phyloP scores from a whole-genome alignment of 306 rosid genomes.

The Gastrolobium bilobum region DNA sequence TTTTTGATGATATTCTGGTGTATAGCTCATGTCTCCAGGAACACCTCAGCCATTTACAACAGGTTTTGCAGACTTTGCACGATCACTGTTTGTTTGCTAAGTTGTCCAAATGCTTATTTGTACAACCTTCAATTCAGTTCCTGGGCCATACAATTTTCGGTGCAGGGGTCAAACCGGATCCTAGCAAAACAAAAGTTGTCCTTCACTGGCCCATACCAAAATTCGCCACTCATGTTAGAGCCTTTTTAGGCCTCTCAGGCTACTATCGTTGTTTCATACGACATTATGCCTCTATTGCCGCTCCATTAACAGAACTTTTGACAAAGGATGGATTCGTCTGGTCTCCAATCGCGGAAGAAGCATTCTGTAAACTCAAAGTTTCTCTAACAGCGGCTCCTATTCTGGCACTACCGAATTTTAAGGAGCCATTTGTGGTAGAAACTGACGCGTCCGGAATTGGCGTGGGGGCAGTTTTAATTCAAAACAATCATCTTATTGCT shows the following conservation, averaged over 20 bases:
- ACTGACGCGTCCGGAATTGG: background rate
- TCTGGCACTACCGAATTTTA: background rate
- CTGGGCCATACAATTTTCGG: background rate
- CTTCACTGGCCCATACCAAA: background rate
- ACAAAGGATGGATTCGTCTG: background rate
- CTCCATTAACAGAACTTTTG: background rate
- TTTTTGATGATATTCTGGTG: background rate
- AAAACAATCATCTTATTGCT: background rate
- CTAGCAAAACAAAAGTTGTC: background rate
- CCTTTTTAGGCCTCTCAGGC: background rate
- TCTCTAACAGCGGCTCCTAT: background rate
- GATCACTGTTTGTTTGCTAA: background rate
- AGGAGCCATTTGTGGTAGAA: background rate
- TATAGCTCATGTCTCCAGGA: background rate
- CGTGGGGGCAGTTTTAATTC: background rate
- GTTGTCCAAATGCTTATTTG: no score
- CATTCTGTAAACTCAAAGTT: background rate
- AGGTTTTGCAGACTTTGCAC: background rate
- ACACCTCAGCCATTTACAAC: background rate
- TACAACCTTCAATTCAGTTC: no score
- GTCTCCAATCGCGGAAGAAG: background rate
- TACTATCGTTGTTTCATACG: background rate
- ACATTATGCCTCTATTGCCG: background rate
- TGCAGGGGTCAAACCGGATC: background rate
- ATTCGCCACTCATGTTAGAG: background rate